Evolutionary conservation across 1,139 yeast genomes (phyloP), one percentile per base, ranked within the genome.

Genomic region (Candida anutae): DNA sequence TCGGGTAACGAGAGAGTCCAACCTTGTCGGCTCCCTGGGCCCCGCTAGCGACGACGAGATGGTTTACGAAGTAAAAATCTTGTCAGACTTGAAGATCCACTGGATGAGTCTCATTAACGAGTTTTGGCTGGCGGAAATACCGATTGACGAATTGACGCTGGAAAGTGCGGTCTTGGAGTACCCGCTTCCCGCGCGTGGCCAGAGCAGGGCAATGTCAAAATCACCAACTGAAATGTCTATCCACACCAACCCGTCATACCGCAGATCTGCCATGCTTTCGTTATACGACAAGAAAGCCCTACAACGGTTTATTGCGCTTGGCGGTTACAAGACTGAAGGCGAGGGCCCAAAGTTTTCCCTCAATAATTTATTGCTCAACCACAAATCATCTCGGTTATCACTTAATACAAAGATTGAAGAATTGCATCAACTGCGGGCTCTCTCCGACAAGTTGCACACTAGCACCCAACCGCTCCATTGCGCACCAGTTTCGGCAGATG

Each of bases 181-280:
- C 31, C 36, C 35, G 5, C 34, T 64, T 15, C 70, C 70, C 1
- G 31, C 45, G 5, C 60, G 56, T 16, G 33, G 54, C 15, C 33
- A 37, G 15, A 34, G 32, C 22, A 44, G 45, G 16, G 49, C 48
- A 29, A 29, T 55, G 25, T 43, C 58, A n/a, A 53, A 58, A 46
- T 50, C 62, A 16, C 48, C 39, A 25, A 59, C 69, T 2, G 68
- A 62, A 34, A 43, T 52, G 34, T 61, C 69, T 4, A 45, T 72
- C 34, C 64, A 55, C 29, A 60, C 66, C 4, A 70, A 71, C 38
- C 74, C 78, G 3, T 60, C 74, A 8, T 63, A 58, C 38, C 57
- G 78, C 43, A 56, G 78, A 30, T 69, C 74, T 21, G 75, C 74
- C 4, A 69, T 73, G 62, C 54, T 73, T 28, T 68, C 74, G 5